Evolutionary conservation across 1,284 basidiomycete genomes (phyloP).

Genomic region (Malassezia obtusa): DNA sequence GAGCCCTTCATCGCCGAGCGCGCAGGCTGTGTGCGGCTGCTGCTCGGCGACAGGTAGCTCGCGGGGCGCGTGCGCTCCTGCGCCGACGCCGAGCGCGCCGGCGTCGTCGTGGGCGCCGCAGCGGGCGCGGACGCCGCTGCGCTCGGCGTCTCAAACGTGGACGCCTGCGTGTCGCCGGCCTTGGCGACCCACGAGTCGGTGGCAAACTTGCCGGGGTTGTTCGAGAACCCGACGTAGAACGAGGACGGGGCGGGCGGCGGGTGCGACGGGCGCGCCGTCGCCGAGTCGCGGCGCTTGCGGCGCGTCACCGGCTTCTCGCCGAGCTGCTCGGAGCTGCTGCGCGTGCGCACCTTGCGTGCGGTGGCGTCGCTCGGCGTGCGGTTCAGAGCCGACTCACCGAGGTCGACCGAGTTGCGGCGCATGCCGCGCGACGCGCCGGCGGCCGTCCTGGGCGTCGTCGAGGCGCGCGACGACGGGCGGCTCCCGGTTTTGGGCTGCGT

Average conservation of each 20-base stretch:
- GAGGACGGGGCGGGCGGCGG: slow-evolving; percentile 18
- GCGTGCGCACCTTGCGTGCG: background rate
- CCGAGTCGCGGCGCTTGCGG: slow-evolving; percentile 1
- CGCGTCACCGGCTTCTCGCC: background rate
- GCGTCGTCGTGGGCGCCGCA: background rate
- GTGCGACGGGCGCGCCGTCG: background rate
- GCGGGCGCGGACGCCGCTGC: slow-evolving; percentile 13
- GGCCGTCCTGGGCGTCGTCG: background rate
- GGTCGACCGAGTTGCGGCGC: slow-evolving; percentile 12
- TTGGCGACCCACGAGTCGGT: slow-evolving; percentile 36
- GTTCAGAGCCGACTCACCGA: background rate
- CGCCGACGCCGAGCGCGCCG: background rate
- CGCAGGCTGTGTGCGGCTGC: slow-evolving; percentile 5
- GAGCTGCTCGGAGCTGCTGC: slow-evolving; percentile 7
- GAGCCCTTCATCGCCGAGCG: slow-evolving; percentile 9
- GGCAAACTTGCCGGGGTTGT: slow-evolving; percentile 25
- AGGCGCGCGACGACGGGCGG: slow-evolving; percentile 5
- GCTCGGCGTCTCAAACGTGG: background rate
- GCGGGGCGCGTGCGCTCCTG: background rate
- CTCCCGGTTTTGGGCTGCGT: background rate
- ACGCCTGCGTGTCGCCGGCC: slow-evolving; percentile 22
- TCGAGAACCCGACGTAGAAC: slow-evolving; percentile 20
- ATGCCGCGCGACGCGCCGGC: slow-evolving; percentile 1
- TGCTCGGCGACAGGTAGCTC: background rate
- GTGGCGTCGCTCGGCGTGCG: background rate